These are phyloP conservation scores for Albugo laibachii DNA, from an alignment of 352 stramenopile genomes.

Conservation along the genomic window DNA sequence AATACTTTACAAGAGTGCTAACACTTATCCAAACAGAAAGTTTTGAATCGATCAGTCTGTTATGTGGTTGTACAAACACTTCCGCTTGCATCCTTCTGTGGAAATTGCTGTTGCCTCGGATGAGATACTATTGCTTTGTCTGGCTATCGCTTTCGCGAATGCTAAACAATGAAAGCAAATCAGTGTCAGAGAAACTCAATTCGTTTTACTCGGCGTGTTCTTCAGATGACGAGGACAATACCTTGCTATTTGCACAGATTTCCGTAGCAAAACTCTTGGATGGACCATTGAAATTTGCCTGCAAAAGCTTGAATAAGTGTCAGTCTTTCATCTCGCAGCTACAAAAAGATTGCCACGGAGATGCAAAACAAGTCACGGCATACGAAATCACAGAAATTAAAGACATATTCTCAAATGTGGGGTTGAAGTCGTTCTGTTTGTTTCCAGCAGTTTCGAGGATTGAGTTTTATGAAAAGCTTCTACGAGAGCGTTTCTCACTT, in stretches of 20 bases:
- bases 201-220: constrained; percentile 25
- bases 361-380: too few relatives aligned
- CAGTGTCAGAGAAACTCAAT: constrained; percentile 26
- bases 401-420: constrained; percentile 26
- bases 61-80: too few relatives aligned
- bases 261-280: constrained; percentile 33
- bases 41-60: too few relatives aligned
- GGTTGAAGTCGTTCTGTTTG: constrained; percentile 24
- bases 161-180: constrained; percentile 18
- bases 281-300: constrained; percentile 23
- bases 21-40: constrained; percentile 10
- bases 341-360: too few relatives aligned
- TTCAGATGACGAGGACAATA: constrained; percentile 12
- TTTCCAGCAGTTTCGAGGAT: constrained; percentile 3
- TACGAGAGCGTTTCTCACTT: too few relatives aligned
- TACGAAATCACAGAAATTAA: constrained; percentile 9
- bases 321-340: too few relatives aligned
- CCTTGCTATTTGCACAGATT: constrained; percentile 20
- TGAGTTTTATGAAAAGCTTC: too few relatives aligned
- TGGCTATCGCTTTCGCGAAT: constrained; percentile 23
- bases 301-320: constrained; percentile 9
- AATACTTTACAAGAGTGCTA: constrained; percentile 24
- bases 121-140: neutral
- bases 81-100: too few relatives aligned
- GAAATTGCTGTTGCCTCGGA: too few relatives aligned